These are phyloP conservation scores for Rhodotorula sp. DNA, from an alignment of 1,284 basidiomycete genomes.

Conservation along the genomic window DNA sequence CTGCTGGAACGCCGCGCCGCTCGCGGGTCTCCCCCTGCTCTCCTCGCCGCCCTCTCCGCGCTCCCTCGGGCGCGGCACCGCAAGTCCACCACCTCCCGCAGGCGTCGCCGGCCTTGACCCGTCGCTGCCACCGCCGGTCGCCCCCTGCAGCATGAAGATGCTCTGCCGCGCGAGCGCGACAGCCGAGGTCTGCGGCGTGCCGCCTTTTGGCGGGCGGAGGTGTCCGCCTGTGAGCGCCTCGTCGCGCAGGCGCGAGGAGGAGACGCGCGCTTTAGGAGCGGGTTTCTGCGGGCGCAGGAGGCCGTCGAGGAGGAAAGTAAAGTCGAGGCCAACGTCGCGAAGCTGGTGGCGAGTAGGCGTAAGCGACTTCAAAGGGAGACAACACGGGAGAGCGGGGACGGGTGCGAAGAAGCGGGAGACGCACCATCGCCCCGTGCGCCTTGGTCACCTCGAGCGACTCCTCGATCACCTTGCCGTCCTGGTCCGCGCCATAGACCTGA, in stretches of 20 bases:
- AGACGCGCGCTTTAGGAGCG: background rate
- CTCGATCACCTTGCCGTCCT: slow-evolving; percentile 66
- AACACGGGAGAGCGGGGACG: background rate
- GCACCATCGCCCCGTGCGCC: slow-evolving; percentile 75
- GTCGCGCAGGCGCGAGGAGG: slow-evolving; percentile 10
- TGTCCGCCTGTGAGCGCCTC: slow-evolving; percentile 9
- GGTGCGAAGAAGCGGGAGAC: slow-evolving; percentile 36
- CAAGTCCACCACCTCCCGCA: background rate
- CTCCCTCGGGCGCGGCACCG: background rate
- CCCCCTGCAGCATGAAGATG: slow-evolving; percentile 15
- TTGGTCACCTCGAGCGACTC: slow-evolving; percentile 75
- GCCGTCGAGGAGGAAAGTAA: slow-evolving; percentile 76
- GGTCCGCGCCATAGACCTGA: slow-evolving; percentile 83
- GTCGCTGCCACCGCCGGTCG: background rate
- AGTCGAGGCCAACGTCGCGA: slow-evolving; percentile 89
- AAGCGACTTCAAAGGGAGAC: background rate
- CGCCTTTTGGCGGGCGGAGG: slow-evolving; percentile 2
- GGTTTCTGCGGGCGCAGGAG: slow-evolving; percentile 56
- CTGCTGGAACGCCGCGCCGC: background rate
- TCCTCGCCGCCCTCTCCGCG: background rate
- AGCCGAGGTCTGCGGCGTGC: background rate
- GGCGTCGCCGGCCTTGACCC: background rate
- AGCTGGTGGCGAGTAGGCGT: slow-evolving; percentile 58
- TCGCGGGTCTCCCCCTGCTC: background rate
- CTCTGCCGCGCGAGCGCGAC: slow-evolving; percentile 35